These are phyloP conservation scores for Aureobasidium sp. DNA, from an alignment of 2,329 filamentous ascomycete genomes.

Conservation along the genomic window DNA sequence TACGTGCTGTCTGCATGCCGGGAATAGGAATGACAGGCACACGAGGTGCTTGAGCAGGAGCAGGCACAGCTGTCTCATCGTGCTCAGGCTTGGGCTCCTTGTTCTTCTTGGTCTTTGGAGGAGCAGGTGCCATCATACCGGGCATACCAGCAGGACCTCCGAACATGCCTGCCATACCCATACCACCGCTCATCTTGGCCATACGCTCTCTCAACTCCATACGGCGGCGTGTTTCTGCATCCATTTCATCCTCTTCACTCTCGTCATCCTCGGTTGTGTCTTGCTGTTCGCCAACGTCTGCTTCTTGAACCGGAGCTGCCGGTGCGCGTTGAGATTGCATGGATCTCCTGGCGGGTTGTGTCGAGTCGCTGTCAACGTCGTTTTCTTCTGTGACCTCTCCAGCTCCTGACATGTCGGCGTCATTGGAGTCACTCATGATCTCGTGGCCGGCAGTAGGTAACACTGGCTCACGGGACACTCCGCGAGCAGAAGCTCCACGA, in stretches of 20 bases:
- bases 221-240: slow-evolving; percentile 76
- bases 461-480: background rate
- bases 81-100: slow-evolving; percentile 28
- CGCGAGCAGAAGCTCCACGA: slow-evolving; percentile 1
- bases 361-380: slow-evolving; percentile 62
- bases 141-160: slow-evolving; percentile 63
- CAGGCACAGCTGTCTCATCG: slow-evolving; percentile 27
- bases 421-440: slow-evolving; percentile 54
- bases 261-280: slow-evolving; percentile 50
- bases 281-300: slow-evolving; percentile 44
- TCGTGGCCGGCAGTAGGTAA: slow-evolving; percentile 32
- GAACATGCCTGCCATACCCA: slow-evolving; percentile 95
- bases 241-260: slow-evolving; percentile 77
- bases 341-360: slow-evolving; percentile 21
- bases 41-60: slow-evolving; percentile 25
- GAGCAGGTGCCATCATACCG: slow-evolving; percentile 41
- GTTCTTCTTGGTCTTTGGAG: slow-evolving; percentile 37
- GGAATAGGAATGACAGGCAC: slow-evolving; percentile 58
- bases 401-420: slow-evolving; percentile 58
- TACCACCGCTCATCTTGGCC: slow-evolving; percentile 97
- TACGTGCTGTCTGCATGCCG: slow-evolving; percentile 50
- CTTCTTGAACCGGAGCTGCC: slow-evolving; percentile 34
- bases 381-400: slow-evolving; percentile 57
- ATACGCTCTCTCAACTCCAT: slow-evolving; percentile 89
- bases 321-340: slow-evolving; percentile 30